These are phyloP conservation scores for Hypoxylon sp. DNA, from an alignment of 2,329 filamentous ascomycete species.

Conservation along the genomic window DNA sequence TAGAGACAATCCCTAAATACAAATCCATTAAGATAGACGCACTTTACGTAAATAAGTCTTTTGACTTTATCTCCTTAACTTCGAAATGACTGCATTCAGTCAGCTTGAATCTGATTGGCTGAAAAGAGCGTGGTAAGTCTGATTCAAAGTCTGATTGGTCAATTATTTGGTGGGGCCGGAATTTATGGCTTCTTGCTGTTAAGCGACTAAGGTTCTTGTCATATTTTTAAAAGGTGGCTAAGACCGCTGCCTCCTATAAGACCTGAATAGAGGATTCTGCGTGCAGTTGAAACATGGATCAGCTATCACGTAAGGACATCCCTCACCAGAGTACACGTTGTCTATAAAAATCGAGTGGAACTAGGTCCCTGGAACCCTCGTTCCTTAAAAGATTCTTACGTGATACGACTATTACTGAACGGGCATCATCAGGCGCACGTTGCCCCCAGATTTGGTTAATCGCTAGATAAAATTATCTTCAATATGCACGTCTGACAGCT, in stretches of 20 bases:
- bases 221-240: neutral
- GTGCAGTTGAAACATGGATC: no score
- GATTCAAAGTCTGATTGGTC: constrained; percentile 6
- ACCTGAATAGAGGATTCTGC: no score
- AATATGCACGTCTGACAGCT: constrained; percentile 25
- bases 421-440: constrained; percentile 12
- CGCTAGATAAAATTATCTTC: constrained; percentile 15
- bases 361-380: neutral
- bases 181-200: neutral
- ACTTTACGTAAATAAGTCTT: no score
- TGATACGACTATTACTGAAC: constrained; percentile 18
- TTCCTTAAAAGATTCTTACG: constrained; percentile 10
- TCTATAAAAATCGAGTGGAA: constrained; percentile 1
- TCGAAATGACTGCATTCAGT: neutral
- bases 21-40: no score
- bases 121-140: neutral
- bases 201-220: neutral
- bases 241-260: neutral
- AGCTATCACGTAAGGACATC: neutral
- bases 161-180: neutral
- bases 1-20: no score
- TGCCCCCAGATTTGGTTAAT: constrained; percentile 6
- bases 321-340: neutral
- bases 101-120: neutral
- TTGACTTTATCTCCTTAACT: neutral